A percentile compares a stretch with the other conserved stretches of the same genome.
These are phyloP conservation scores for Nemania bipapillata DNA, from an alignment of 2,329 filamentous ascomycete genomes.

Conservation along the genomic window DNA sequence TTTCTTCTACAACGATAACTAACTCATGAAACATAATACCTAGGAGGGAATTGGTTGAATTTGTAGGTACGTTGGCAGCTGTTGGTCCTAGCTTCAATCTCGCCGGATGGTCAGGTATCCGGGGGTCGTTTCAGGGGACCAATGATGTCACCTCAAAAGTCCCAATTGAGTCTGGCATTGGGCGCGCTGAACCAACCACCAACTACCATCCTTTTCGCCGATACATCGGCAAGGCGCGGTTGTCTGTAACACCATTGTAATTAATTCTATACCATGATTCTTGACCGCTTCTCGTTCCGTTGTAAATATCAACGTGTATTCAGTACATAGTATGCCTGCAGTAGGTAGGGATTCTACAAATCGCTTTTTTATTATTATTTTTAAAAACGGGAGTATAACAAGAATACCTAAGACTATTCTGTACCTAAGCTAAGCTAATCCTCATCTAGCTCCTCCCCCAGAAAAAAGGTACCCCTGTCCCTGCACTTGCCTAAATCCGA, in stretches of 20 bases:
- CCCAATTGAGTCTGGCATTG: conserved; percentile 13
- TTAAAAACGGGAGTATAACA: too few relatives aligned
- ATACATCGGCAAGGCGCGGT: conserved; percentile 17
- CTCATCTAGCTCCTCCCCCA: conserved; percentile 3
- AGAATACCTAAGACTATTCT: too few relatives aligned
- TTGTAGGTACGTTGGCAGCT: too few relatives aligned
- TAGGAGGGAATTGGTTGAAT: neutral
- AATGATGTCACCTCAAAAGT: conserved; percentile 38
- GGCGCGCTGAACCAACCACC: conserved; percentile 11
- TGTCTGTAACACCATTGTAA: conserved; percentile 16
- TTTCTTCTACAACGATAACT: too few relatives aligned
- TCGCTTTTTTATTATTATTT: too few relatives aligned
- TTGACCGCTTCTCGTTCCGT: conserved; percentile 16
- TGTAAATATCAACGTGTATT: neutral
- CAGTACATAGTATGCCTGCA: neutral
- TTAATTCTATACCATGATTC: conserved; percentile 6
- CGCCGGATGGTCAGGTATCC: conserved; percentile 30
- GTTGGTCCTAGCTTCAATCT: neutral
- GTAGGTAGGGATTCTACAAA: conserved; percentile 6
- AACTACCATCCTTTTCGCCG: neutral
- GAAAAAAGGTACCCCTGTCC: conserved; percentile 23
- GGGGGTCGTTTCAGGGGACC: conserved; percentile 24
- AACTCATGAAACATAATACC: neutral
- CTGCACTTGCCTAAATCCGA: conserved; percentile 32
- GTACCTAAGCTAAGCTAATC: neutral